Base-by-base conservation (phyloP, 1,284 basidiomycete species). In the Golubevia pallescens region DNA sequence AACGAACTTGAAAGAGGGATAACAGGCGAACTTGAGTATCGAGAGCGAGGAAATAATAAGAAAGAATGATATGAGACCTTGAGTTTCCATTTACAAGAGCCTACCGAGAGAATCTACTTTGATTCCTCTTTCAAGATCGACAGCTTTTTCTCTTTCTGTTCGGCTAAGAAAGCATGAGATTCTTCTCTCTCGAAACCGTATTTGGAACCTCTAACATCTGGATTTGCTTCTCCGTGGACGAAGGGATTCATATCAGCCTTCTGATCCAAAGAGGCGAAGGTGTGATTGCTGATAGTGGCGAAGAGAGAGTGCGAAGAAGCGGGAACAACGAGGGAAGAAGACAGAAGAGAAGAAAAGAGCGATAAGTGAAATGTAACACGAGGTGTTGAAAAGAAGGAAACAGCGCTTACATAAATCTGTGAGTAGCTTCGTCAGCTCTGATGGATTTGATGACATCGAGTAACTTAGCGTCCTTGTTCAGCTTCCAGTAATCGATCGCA, bases 401-500 rank as follows among this genome's bases (percentile, higher is more conserved):
- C 42, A 13, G 42, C 42, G 16, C 42, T 48, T 16, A 48, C 42
- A 48, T 48, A 16, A 48, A 48, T 48, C 42, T 48, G 16, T 48
- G 42, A 48, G 42, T 60, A 7, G 58, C 71, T 54, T 80, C 78
- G 53, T 80, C 78, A 21, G 77, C 77, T n/a, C 78, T 64, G 4
- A 80, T 67, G 0, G 75, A 72, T 21, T 68, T 57, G 55, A 80
- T 71, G 10, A 79, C 73, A 32, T 80, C 77, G 14, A 68, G 67
- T 21, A 80, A 57, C 69, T 69, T 70, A 7, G 78, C 75, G 1
- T 63, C 58, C 13, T 69, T 61, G n/a, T 62, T 59, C 16, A 80
- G 32, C 61, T 72, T 67, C 78, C 78, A 80, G 64, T 80, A 80
- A 53, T 73, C 67, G 60, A 71, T 77, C 14, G 77, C 78, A 53